A percentile compares a stretch with the other conserved stretches of the same genome.
Evolutionary conservation across 2,329 filamentous ascomycete genomes (phyloP).

Genomic region (Cladosporium halotolerans): DNA sequence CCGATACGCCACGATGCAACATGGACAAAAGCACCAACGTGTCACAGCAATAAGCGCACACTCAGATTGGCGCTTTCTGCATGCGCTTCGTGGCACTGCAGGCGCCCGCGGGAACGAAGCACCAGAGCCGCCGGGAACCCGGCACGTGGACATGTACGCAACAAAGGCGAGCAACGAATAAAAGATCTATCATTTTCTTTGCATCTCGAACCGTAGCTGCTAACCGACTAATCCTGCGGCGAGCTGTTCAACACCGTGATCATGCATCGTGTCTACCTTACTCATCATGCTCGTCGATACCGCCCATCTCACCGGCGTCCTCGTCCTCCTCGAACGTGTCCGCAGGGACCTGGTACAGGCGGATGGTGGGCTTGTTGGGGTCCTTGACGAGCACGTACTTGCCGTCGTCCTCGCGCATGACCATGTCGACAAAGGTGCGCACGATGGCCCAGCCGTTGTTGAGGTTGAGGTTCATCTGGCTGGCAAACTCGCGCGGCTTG

Average conservation of each 20-base stretch:
- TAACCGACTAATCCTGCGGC: conserved; percentile 4
- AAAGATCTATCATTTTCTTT: conserved; percentile 11
- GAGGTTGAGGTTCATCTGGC: conserved; percentile 95
- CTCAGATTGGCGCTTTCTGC: not conserved
- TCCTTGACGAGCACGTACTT: conserved; percentile 80
- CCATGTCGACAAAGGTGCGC: conserved; percentile 95
- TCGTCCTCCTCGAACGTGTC: conserved; percentile 87
- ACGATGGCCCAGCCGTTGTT: conserved; percentile 99
- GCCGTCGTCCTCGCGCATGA: conserved; percentile 60
- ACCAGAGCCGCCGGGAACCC: not conserved
- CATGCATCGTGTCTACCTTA: conserved; percentile 26
- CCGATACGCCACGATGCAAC: not conserved
- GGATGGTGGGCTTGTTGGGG: conserved; percentile 92
- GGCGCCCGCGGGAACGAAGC: not conserved
- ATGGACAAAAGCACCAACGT: not conserved
- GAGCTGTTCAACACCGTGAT: conserved; percentile 10
- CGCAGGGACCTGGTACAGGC: conserved; percentile 83
- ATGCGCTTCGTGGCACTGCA: not conserved
- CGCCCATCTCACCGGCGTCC: conserved; percentile 65
- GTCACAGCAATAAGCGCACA: not conserved
- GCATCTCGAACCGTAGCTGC: conserved; percentile 8
- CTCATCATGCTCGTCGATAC: conserved; percentile 51
- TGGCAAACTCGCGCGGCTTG: conserved; percentile 94
- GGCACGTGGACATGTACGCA: not conserved
- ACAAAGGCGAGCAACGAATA: not conserved